Evolutionary conservation across 164 flowering plant genomes (phyloP).

Genomic region (Macadamia tetraphylla): DNA sequence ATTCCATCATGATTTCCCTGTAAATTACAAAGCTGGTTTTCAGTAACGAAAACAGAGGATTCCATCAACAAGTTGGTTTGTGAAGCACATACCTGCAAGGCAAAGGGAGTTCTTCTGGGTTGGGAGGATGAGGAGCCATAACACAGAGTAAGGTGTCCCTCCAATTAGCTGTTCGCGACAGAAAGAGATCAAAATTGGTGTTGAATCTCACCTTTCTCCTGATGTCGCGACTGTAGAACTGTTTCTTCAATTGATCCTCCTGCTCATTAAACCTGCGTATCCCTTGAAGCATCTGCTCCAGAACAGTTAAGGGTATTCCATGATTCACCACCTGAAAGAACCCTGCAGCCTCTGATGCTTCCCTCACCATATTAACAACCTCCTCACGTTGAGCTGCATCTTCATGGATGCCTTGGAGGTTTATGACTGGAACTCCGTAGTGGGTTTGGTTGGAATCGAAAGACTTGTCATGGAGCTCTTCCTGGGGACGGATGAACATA

Average conservation of each 20-base stretch:
- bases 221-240: slow-evolving; percentile 25
- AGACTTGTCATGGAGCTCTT: not conserved
- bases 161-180: slow-evolving; percentile 24
- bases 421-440: slow-evolving; percentile 22
- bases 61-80: not conserved
- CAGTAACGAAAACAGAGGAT: too few relatives aligned
- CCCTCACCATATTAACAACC: slow-evolving; percentile 18
- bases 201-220: slow-evolving; percentile 17
- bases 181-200: slow-evolving; percentile 29
- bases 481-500: slow-evolving; percentile 20
- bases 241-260: slow-evolving; percentile 29
- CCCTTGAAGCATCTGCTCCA: slow-evolving; percentile 44
- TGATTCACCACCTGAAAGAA: slow-evolving; percentile 56
- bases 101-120: slow-evolving; percentile 26
- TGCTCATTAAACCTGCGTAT: slow-evolving; percentile 33
- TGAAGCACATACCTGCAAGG: slow-evolving; percentile 28
- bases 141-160: slow-evolving; percentile 23
- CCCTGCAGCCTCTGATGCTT: slow-evolving; percentile 40
- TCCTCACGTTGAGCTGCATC: slow-evolving; percentile 12
- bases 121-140: slow-evolving; percentile 18
- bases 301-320: slow-evolving; percentile 28
- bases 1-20: slow-evolving; percentile 26
- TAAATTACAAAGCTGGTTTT: not conserved
- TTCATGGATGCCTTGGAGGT: slow-evolving; percentile 18
- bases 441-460: not conserved